Percentiles rank a stretch among this genome's conserved stretches.
These are phyloP conservation scores for Globisporangium camurandrum DNA, from an alignment of 352 stramenopile genomes.

Conservation along the genomic window DNA sequence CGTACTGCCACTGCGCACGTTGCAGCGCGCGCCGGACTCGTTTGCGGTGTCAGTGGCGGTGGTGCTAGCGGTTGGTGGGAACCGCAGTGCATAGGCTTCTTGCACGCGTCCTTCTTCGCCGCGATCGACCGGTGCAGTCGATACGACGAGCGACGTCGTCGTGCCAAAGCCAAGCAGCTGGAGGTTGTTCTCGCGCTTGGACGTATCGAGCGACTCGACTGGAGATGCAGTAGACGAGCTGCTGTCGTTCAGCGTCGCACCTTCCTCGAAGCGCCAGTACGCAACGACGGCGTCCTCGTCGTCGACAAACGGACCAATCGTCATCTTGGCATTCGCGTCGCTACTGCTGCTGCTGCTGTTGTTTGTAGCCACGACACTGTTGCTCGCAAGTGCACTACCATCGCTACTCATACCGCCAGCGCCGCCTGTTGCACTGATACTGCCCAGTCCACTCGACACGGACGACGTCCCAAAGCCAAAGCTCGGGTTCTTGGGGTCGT, in stretches of 20 bases:
- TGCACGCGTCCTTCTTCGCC: slow-evolving; percentile 62
- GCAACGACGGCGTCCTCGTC: slow-evolving; percentile 79
- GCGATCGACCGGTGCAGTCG: slow-evolving; percentile 60
- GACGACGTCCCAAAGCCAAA: slow-evolving; percentile 29
- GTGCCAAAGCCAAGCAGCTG: slow-evolving; percentile 34
- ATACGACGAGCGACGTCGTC: slow-evolving; percentile 33
- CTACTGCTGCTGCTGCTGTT: not conserved
- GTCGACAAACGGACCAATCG: slow-evolving; percentile 76
- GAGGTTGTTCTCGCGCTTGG: slow-evolving; percentile 75
- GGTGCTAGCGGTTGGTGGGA: slow-evolving; percentile 19
- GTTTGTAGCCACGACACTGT: not conserved
- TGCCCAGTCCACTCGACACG: slow-evolving; percentile 8
- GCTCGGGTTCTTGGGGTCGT: slow-evolving; percentile 49
- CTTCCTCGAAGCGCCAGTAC: slow-evolving; percentile 86
- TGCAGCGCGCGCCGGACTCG: slow-evolving; percentile 46
- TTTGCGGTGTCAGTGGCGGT: not conserved
- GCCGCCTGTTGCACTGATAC: not conserved
- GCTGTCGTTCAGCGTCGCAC: slow-evolving; percentile 12
- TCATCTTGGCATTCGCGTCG: slow-evolving; percentile 30
- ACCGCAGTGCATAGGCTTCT: slow-evolving; percentile 60
- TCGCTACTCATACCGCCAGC: not conserved
- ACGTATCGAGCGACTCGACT: slow-evolving; percentile 69
- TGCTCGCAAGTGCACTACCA: not conserved
- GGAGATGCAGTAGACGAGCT: slow-evolving; percentile 7
- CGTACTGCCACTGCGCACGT: slow-evolving; percentile 42